Evolutionary conservation across 2,329 filamentous ascomycete genomes (phyloP).

Genomic region (Alternaria conjuncta): DNA sequence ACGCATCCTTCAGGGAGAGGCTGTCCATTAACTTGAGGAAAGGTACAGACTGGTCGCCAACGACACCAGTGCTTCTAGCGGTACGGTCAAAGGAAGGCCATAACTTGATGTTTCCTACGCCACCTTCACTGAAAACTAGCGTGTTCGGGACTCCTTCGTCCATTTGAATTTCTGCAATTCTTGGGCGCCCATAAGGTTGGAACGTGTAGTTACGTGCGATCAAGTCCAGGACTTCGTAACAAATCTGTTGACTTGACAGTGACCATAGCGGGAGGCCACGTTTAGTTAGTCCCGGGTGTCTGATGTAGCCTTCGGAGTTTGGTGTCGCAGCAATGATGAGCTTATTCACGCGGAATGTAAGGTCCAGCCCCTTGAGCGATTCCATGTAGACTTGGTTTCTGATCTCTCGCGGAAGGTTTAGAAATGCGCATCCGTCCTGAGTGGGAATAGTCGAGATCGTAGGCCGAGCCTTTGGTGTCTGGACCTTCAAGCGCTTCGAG

Average conservation of each 20-base stretch:
- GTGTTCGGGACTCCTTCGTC: too few relatives aligned
- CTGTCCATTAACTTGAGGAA: background rate
- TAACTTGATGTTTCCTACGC: too few relatives aligned
- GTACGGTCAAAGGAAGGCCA: too few relatives aligned
- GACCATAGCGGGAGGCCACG: background rate
- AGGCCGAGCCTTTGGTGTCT: background rate
- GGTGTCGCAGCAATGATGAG: background rate
- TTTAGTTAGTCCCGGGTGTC: too few relatives aligned
- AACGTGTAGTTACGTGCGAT: background rate
- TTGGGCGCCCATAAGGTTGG: background rate
- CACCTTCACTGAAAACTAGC: too few relatives aligned
- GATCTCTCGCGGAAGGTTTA: background rate
- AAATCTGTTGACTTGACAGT: background rate
- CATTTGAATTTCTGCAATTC: too few relatives aligned
- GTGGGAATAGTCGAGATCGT: rapidly evolving
- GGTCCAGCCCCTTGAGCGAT: rapidly evolving
- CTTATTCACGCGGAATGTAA: background rate
- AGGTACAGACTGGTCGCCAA: too few relatives aligned
- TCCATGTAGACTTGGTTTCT: background rate
- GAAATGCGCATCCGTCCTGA: background rate
- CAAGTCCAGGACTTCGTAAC: background rate
- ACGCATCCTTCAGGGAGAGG: background rate
- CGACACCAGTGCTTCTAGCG: too few relatives aligned
- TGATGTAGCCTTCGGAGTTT: background rate
- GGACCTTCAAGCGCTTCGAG: background rate